These are phyloP conservation scores for Lachnellula arida DNA, from an alignment of 2,329 filamentous ascomycete species.

Conservation along the genomic window DNA sequence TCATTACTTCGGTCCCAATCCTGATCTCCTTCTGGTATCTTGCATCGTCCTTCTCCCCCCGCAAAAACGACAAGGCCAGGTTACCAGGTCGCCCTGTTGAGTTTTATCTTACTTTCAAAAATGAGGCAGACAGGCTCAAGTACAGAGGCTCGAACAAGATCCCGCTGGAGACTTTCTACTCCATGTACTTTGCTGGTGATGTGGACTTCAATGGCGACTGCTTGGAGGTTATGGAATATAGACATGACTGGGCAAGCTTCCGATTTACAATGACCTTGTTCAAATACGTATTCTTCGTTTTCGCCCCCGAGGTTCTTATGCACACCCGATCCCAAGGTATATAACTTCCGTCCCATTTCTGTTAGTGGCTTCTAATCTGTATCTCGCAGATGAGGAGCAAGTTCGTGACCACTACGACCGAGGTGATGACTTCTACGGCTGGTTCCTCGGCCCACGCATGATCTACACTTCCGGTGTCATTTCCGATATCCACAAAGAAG, in stretches of 20 bases:
- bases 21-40: constrained; percentile 78
- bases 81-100: constrained; percentile 83
- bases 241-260: constrained; percentile 97
- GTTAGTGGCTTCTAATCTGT: constrained; percentile 25
- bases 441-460: constrained; percentile 98
- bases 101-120: constrained; percentile 82
- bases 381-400: constrained; percentile 81
- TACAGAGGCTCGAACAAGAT: constrained; percentile 78
- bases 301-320: constrained; percentile 87
- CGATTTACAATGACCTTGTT: constrained; percentile 81
- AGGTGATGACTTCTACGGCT: constrained; percentile 96
- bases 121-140: constrained; percentile 52
- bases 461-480: constrained; percentile 97
- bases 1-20: constrained; percentile 75
- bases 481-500: constrained; percentile 79
- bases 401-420: constrained; percentile 97
- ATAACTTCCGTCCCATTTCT: background rate
- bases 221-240: constrained; percentile 84
- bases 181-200: constrained; percentile 95
- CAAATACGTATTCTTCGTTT: constrained; percentile 81
- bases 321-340: constrained; percentile 83
- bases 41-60: constrained; percentile 74
- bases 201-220: constrained; percentile 94
- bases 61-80: constrained; percentile 88
- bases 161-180: constrained; percentile 89